Percentiles rank a stretch among this genome's conserved stretches.
Conservation (phyloP, 1,284 basidiomycete genomes). For the Puccinia coronata region DNA sequence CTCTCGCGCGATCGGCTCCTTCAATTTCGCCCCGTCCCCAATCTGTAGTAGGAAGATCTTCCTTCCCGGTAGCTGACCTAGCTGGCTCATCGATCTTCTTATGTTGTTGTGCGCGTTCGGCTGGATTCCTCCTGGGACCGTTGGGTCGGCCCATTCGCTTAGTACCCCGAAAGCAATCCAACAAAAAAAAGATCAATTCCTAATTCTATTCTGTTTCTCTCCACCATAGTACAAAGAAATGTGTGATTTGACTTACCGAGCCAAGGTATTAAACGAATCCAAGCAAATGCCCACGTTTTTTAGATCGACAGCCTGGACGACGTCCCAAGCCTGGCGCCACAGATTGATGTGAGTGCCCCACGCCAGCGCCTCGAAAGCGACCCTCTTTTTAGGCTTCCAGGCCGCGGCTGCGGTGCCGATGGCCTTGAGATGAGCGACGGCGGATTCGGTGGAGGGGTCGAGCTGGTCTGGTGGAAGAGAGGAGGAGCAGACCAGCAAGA, state of each 20-base stretch:
- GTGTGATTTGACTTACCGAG: conserved; percentile 54
- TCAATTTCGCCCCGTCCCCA: conserved; percentile 57
- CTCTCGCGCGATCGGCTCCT: conserved; percentile 53
- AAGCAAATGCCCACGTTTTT: conserved; percentile 59
- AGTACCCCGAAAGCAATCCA: not conserved
- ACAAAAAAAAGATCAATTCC: not conserved
- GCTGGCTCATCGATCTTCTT: conserved; percentile 50
- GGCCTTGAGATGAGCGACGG: conserved; percentile 3
- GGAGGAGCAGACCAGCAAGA: conserved; percentile 56
- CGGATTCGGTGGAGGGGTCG: conserved; percentile 40
- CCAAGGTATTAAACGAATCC: conserved; percentile 60
- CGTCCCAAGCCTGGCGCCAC: conserved; percentile 58
- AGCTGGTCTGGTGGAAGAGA: conserved; percentile 53
- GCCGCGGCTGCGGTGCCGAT: conserved; percentile 52
- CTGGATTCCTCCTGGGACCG: conserved; percentile 33
- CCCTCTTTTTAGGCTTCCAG: conserved; percentile 52
- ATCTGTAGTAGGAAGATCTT: conserved; percentile 60
- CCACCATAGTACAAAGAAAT: not conserved
- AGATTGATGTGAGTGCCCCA: conserved; percentile 55
- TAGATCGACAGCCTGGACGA: conserved; percentile 55
- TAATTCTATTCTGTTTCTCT: not conserved
- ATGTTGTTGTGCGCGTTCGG: conserved; percentile 5
- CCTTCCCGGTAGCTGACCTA: conserved; percentile 43
- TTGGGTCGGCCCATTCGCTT: conserved; percentile 41
- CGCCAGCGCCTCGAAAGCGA: conserved; percentile 56